Base-by-base conservation (phyloP, 305 asterid genomes). In the Nicotiana rustica region DNA sequence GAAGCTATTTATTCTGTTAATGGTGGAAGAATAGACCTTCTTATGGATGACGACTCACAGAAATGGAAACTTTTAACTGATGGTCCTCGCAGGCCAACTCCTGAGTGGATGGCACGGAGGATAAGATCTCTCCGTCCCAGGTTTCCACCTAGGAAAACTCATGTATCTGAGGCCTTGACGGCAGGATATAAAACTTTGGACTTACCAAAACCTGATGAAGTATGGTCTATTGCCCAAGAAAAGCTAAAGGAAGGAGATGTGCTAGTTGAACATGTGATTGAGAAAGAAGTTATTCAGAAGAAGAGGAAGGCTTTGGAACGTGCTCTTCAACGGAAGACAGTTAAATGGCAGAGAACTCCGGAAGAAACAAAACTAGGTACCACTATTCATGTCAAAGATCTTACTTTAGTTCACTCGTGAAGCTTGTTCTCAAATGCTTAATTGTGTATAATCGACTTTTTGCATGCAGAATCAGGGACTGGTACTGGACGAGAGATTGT, bases 401-500 rank as follows among this genome's bases (percentile, higher is more conserved):
- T 84, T 55, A 21, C 36, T 81, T 83, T 66, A 75, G 76, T 83
- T 47, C 69, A 56, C 55, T 47, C 10, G 18, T 6, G 36, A 44
- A 75, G 33, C 9, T 81, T 78, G 35, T 75, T 75, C 67, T 57
- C 56, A 81, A 38, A 49, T 41, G 33, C 66, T 57, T 79, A 80
- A 77, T 70, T 19, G 3, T 69, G 80, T 81, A 81, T 61, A 79
- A 79, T 61, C 82, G 62, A 80, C 67, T 59, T 59, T 31, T 65
- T 82, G 66, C 84, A 76, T 86, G 87, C 89, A 88, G 90, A 88
- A 49, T 88, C 90, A 64, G 90, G 90, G 85, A 88, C 90, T 31
- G 90, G 90, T 57, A 88, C 87, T 38, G 90, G 90, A 62, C 89
- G 90, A 29, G 90, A 88, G 87, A 86, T 86, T 78, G 89, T 88